Base-by-base conservation (phyloP, 1,284 basidiomycete genomes). In the Cerioporus squamosus region DNA sequence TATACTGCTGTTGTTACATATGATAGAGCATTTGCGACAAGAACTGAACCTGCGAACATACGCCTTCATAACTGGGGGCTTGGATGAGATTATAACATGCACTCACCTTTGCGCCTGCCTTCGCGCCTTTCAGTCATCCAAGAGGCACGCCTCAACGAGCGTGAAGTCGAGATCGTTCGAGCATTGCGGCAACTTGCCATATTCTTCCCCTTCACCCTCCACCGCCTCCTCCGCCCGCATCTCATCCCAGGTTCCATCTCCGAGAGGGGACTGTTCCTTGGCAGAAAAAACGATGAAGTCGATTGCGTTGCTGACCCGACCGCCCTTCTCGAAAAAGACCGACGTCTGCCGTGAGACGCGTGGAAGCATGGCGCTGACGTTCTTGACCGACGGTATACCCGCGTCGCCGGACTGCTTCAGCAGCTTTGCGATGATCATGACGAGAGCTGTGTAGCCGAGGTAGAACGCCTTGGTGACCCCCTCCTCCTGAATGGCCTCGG, bases 281-380 rank as follows among this genome's bases (percentile, higher is more conserved):
- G 59, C 62, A 31, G 12, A 23, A 15, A 42, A 24, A 29, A 59
- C 5, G 18, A 64, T 56, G 39, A 51, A 55, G 33, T 61, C 53
- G 40, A 61, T 36, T 24, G 60, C 62, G 42, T 59, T 39, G 36
- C 58, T 50, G 7, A 53, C 48, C n/a, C 38, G 17, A 8, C 56
- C 59, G 18, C 55, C 55, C 45, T 20, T 20, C 9, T 29, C 45
- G 29, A 47, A 47, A 29, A 33, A 47, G 4, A n/a, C n/a, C 17
- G 45, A 14, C 6, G 29, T 47, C 8, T 33, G 49, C n/a, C 10
- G 14, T n/a, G 17, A 31, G 26, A 60, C 29, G 33, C 33, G 33
- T 36, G 14, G 14, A 36, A 36, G 33, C 14, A 12, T 36, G 18
- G 20, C 39, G 17, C 44, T 5, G 24, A 55, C 46, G 39, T 51